Evolutionary conservation across 441 rosid species (phyloP).

Genomic region (Erodium texanum): DNA sequence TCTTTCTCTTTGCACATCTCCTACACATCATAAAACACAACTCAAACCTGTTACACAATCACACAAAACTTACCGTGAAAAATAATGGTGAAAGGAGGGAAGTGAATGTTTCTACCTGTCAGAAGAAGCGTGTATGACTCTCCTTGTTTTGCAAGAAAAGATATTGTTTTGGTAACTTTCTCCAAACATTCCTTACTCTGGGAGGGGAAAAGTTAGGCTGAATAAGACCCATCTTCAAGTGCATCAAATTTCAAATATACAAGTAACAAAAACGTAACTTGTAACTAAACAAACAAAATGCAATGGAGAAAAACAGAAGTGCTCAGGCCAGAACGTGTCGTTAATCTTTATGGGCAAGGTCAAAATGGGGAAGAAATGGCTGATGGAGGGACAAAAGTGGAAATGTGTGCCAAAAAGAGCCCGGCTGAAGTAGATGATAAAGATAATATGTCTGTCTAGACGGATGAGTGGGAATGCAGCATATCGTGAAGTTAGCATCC

Average conservation of each 20-base stretch:
- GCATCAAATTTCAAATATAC: background rate
- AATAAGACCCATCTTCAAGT: background rate
- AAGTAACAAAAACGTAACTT: background rate
- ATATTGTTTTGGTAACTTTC: slow-evolving; percentile 54
- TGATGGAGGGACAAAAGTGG: no score
- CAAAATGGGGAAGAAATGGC: no score
- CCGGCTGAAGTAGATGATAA: no score
- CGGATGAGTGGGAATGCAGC: no score
- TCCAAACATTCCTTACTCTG: slow-evolving; percentile 86
- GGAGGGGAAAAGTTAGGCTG: slow-evolving; percentile 18
- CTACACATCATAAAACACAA: slow-evolving; percentile 28
- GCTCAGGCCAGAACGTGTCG: no score
- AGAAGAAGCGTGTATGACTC: slow-evolving; percentile 56
- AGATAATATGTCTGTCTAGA: no score
- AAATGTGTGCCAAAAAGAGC: no score
- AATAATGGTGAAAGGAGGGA: background rate
- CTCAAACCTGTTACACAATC: background rate
- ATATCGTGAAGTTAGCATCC: no score
- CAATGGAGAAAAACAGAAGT: background rate
- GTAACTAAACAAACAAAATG: background rate
- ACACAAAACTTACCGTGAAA: background rate
- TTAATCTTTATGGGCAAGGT: no score
- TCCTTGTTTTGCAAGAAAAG: slow-evolving; percentile 45
- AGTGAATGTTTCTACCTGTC: slow-evolving; percentile 47
- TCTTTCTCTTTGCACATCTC: slow-evolving; percentile 68